Conservation (phyloP, 345 rosid species). For the Eucalyptus brandiana region DNA sequence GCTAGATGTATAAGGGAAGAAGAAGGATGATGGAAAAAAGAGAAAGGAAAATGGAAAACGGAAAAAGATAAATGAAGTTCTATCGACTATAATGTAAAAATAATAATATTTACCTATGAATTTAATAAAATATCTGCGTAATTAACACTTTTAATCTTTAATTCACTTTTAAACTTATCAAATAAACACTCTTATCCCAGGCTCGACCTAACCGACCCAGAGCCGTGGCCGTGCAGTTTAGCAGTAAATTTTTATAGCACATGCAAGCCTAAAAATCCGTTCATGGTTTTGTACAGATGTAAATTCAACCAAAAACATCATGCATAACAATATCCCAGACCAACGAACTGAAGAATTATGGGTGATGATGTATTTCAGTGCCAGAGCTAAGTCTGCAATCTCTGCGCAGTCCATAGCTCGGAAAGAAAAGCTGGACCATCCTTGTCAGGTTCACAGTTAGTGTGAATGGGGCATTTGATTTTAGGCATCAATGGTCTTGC, state of each 20-base stretch:
- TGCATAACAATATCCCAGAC: not conserved
- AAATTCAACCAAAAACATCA: not conserved
- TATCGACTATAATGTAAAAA: no score
- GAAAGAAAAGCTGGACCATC: not conserved
- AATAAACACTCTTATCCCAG: not conserved
- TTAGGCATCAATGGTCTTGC: slow-evolving; percentile 5
- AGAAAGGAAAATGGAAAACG: no score
- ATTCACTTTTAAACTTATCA: no score
- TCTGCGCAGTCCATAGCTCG: not conserved
- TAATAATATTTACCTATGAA: no score
- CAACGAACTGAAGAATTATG: not conserved
- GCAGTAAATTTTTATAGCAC: not conserved
- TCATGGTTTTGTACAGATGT: not conserved
- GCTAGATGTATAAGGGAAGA: no score
- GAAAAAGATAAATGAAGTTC: no score
- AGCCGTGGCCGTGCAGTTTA: not conserved
- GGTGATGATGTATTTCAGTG: not conserved
- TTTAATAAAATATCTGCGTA: no score
- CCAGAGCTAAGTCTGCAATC: not conserved
- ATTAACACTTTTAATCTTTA: no score
- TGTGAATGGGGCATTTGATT: not conserved
- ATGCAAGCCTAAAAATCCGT: not conserved
- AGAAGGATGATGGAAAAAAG: no score
- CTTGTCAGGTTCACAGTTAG: not conserved
- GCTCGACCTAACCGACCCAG: not conserved